Conservation (phyloP, 2,329 filamentous ascomycete genomes). For the Rugonectria rugulosa region DNA sequence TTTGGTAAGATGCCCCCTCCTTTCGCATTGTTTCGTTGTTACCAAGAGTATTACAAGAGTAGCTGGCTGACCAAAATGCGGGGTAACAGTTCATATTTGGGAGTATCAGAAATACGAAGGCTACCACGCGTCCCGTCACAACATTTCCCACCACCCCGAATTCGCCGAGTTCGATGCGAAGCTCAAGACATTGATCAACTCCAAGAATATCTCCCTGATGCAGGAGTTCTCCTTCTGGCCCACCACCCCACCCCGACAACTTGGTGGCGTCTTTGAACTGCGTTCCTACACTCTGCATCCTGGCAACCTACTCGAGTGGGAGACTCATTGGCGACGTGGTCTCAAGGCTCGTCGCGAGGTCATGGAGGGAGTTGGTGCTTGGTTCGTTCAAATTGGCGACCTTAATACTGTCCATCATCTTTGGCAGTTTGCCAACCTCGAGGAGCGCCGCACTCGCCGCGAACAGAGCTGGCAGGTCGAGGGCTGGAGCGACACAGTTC, state of each 20-base stretch:
- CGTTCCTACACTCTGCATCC: constrained; percentile 96
- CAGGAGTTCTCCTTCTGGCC: constrained; percentile 99
- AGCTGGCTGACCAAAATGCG: constrained; percentile 23
- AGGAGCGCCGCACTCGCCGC: constrained; percentile 87
- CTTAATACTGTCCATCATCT: constrained; percentile 97
- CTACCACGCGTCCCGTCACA: constrained; percentile 90
- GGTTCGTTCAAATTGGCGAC: constrained; percentile 98
- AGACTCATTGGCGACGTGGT: constrained; percentile 95
- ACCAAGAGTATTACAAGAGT: neutral
- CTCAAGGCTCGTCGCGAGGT: constrained; percentile 91
- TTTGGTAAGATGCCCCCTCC: constrained; percentile 73
- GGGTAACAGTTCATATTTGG: constrained; percentile 89
- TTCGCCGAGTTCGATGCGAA: constrained; percentile 85
- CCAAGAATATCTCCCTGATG: constrained; percentile 92
- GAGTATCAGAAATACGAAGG: constrained; percentile 98
- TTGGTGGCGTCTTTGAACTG: constrained; percentile 94
- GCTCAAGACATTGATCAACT: constrained; percentile 83
- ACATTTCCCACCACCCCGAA: constrained; percentile 82
- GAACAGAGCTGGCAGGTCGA: constrained; percentile 96
- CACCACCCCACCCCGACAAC: constrained; percentile 85
- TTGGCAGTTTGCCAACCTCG: constrained; percentile 97
- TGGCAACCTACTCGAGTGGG: constrained; percentile 96
- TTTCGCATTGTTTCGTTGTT: neutral
- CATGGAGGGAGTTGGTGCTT: constrained; percentile 98
- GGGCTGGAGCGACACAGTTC: constrained; percentile 96